These are phyloP conservation scores for Xylaria castorea DNA, from an alignment of 495 filamentous ascomycete genomes.

Conservation along the genomic window DNA sequence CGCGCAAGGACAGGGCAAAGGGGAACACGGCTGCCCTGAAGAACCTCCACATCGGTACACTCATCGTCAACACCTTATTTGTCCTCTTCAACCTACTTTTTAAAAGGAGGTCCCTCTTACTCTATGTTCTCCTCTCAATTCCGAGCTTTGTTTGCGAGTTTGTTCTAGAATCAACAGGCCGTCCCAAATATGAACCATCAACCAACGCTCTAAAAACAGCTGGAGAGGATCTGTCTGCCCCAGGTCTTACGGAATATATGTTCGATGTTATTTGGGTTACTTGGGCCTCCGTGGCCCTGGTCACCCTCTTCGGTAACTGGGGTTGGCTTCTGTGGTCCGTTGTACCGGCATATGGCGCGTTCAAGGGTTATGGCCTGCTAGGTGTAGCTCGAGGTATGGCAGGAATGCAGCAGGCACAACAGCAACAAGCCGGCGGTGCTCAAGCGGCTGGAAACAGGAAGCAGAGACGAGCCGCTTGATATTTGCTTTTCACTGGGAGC, in stretches of 20 bases:
- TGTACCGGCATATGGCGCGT: conserved; percentile 73
- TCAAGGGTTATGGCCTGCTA: conserved; percentile 70
- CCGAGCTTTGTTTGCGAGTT: conserved; percentile 81
- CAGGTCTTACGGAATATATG: conserved; percentile 95
- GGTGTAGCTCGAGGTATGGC: conserved; percentile 72
- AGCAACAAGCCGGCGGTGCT: conserved; percentile 43
- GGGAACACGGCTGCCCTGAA: conserved; percentile 76
- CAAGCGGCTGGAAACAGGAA: conserved; percentile 55
- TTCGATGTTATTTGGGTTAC: conserved; percentile 96
- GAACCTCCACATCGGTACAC: conserved; percentile 78
- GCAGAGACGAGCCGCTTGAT: conserved; percentile 52
- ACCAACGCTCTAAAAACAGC: conserved; percentile 73
- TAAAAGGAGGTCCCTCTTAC: conserved; percentile 68
- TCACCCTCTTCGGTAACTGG: conserved; percentile 73
- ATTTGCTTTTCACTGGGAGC: background rate
- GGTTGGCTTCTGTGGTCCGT: conserved; percentile 77
- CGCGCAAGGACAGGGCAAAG: conserved; percentile 86
- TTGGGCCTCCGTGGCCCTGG: conserved; percentile 71
- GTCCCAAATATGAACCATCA: conserved; percentile 69
- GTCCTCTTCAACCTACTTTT: conserved; percentile 72
- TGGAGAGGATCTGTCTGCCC: conserved; percentile 88
- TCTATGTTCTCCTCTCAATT: conserved; percentile 73
- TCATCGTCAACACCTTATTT: conserved; percentile 74
- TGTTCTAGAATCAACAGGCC: conserved; percentile 80
- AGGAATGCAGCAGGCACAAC: conserved; percentile 50